These are phyloP conservation scores for Tetragonia tetragonoides DNA, from an alignment of 148 eudicot genomes.

Conservation along the genomic window DNA sequence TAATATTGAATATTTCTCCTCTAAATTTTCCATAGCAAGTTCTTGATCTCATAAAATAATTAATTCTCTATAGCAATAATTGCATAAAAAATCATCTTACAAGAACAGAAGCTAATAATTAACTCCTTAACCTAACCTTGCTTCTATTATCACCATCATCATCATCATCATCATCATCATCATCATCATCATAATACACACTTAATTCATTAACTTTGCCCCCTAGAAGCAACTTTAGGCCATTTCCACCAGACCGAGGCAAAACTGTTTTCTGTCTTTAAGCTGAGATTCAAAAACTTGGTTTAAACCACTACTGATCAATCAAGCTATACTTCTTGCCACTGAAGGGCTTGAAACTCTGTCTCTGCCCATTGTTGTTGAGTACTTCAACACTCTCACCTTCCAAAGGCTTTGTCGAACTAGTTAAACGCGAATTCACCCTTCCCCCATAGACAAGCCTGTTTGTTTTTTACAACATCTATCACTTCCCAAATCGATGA, in stretches of 20 bases:
- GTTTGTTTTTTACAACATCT: neutral
- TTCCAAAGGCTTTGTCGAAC: neutral
- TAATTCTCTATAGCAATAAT: too few relatives aligned
- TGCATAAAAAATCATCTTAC: too few relatives aligned
- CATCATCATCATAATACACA: too few relatives aligned
- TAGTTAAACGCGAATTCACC: neutral
- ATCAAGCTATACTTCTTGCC: slow-evolving; percentile 14
- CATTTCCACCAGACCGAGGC: too few relatives aligned
- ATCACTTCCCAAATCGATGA: neutral
- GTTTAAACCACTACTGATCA: too few relatives aligned
- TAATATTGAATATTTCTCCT: neutral
- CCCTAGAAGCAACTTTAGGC: too few relatives aligned
- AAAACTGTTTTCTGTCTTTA: too few relatives aligned
- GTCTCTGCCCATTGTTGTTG: neutral
- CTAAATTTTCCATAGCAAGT: neutral
- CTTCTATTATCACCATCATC: neutral
- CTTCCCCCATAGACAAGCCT: neutral
- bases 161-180: too few relatives aligned
- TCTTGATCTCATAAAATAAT: neutral
- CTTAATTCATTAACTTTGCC: too few relatives aligned
- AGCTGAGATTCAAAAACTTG: too few relatives aligned
- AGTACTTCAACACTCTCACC: neutral
- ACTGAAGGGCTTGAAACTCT: slow-evolving; percentile 8
- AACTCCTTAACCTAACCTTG: too few relatives aligned
- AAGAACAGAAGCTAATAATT: too few relatives aligned